Conservation (phyloP, 1,284 basidiomycete genomes). For the Paramarasmius palmivorus region DNA sequence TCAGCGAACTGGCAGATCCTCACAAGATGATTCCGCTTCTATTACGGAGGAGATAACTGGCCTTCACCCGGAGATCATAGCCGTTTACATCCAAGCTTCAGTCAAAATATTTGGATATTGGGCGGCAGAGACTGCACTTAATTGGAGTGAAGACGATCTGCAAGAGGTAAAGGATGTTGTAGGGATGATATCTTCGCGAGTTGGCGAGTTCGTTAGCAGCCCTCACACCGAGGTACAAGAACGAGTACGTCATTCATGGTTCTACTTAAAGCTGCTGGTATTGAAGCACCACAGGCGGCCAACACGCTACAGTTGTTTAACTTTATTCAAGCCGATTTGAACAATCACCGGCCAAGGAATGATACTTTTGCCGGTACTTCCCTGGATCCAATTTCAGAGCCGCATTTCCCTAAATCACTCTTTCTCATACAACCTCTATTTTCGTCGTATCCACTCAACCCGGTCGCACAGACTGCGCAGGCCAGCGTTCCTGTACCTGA, state of each 20-base stretch:
- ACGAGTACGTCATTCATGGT: slow-evolving; percentile 54
- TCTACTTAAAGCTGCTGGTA: background rate
- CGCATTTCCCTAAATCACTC: slow-evolving; percentile 82
- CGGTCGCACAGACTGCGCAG: slow-evolving; percentile 82
- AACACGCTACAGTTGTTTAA: slow-evolving; percentile 80
- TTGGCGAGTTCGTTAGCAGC: slow-evolving; percentile 56
- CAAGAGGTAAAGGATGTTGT: slow-evolving; percentile 63
- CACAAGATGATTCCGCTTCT: slow-evolving; percentile 72
- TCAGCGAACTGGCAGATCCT: slow-evolving; percentile 69
- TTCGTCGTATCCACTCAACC: slow-evolving; percentile 80
- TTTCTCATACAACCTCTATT: slow-evolving; percentile 87
- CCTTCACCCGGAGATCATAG: slow-evolving; percentile 63
- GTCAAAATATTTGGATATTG: slow-evolving; percentile 89
- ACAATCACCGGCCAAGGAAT: slow-evolving; percentile 49
- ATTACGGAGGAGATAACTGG: slow-evolving; percentile 55
- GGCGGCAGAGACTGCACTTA: slow-evolving; percentile 70
- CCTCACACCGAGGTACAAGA: slow-evolving; percentile 90
- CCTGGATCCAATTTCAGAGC: slow-evolving; percentile 43
- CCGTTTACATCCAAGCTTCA: slow-evolving; percentile 81
- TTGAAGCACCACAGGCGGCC: slow-evolving; percentile 64
- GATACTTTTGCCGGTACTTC: slow-evolving; percentile 33
- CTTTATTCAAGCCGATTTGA: slow-evolving; percentile 83
- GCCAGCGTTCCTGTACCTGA: slow-evolving; percentile 79
- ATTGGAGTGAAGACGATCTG: slow-evolving; percentile 75
- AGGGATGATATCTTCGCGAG: slow-evolving; percentile 54